Evolutionary conservation across 192 early-diverging fungal species (phyloP).

Genomic region (Haplosporangium gracile): DNA sequence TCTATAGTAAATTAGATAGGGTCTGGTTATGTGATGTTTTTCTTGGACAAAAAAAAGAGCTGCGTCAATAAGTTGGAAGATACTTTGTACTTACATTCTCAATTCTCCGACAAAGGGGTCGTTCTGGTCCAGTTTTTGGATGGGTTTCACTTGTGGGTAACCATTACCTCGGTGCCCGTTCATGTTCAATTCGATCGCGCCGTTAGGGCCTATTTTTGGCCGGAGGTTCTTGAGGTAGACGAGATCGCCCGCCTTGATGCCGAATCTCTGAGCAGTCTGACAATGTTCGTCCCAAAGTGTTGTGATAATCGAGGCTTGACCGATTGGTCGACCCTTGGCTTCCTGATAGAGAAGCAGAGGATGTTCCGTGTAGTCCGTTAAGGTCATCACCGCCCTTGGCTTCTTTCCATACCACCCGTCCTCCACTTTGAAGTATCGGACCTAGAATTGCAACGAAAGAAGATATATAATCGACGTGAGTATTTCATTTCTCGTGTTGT

Average conservation of each 20-base stretch:
- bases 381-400: constrained; percentile 6
- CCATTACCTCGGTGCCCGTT: constrained; percentile 26
- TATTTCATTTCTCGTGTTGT: too few species aligned
- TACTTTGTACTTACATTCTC: not conserved
- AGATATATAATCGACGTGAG: too few species aligned
- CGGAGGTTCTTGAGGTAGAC: constrained; percentile 40
- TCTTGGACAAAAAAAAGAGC: too few species aligned
- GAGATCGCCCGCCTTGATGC: constrained; percentile 17
- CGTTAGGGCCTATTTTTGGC: constrained; percentile 13
- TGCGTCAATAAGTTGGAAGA: too few species aligned
- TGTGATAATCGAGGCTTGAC: constrained; percentile 26
- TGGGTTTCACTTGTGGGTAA: not conserved
- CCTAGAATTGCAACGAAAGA: not conserved
- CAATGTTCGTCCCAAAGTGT: constrained; percentile 50
- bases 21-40: too few species aligned
- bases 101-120: constrained; percentile 6
- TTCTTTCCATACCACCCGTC: not conserved
- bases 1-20: not conserved
- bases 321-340: constrained; percentile 5
- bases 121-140: not conserved
- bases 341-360: constrained; percentile 14
- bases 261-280: not conserved
- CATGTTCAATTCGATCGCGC: constrained; percentile 32
- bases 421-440: constrained; percentile 23
- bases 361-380: constrained; percentile 53